Evolutionary conservation across 345 rosid genomes (phyloP).

Genomic region (Citrus maxima): DNA sequence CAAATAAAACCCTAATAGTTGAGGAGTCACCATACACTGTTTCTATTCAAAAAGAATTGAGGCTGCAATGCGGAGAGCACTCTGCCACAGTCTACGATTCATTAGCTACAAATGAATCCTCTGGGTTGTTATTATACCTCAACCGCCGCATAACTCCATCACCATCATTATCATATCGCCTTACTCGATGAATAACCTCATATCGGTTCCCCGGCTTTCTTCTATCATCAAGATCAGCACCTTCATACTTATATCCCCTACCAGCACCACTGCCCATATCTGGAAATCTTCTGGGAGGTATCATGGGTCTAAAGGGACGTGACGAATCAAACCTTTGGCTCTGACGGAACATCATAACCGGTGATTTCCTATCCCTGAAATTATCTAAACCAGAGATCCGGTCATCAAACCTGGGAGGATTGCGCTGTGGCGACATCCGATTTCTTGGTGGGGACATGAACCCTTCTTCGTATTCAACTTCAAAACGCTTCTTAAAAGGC

Average conservation of each 20-base stretch:
- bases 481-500: conserved; percentile 42
- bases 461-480: conserved; percentile 30
- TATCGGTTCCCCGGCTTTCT: conserved; percentile 27
- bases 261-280: conserved; percentile 16
- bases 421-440: conserved; percentile 31
- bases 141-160: conserved; percentile 12
- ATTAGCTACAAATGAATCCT: conserved; percentile 16
- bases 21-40: background rate
- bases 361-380: conserved; percentile 37
- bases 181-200: conserved; percentile 25
- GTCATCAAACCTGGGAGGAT: conserved; percentile 31
- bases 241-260: conserved; percentile 27
- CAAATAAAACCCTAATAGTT: background rate
- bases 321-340: conserved; percentile 36
- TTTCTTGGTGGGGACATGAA: conserved; percentile 34
- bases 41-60: conserved; percentile 1
- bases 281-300: conserved; percentile 25
- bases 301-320: conserved; percentile 24
- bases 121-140: conserved; percentile 19
- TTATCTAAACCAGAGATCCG: conserved; percentile 28
- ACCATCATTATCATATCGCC: conserved; percentile 23
- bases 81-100: background rate
- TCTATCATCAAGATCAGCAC: conserved; percentile 33
- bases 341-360: conserved; percentile 28
- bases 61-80: background rate